Percentiles rank a stretch among this genome's conserved stretches.
These are phyloP conservation scores for Leavenworthia alabamica DNA, from an alignment of 345 rosid species.

Conservation along the genomic window DNA sequence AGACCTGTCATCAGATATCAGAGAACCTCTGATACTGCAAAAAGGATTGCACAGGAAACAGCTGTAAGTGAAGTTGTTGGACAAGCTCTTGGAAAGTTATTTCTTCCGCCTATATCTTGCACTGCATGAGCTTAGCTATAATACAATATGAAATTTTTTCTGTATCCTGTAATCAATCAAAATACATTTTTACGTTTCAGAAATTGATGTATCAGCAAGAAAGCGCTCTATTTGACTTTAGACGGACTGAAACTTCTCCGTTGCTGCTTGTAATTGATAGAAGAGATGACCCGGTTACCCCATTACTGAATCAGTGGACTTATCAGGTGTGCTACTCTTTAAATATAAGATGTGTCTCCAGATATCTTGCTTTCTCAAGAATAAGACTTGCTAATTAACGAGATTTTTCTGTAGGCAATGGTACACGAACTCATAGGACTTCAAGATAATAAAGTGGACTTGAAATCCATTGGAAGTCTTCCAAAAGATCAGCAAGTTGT, in stretches of 20 bases:
- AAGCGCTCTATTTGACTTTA: constrained; percentile 91
- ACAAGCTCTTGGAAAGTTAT: not conserved
- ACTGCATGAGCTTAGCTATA: not conserved
- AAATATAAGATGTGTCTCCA: constrained; percentile 12
- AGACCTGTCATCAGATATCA: constrained; percentile 93
- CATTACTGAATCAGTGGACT: constrained; percentile 95
- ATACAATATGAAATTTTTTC: not conserved
- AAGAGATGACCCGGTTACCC: constrained; percentile 96
- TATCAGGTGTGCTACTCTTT: constrained; percentile 52
- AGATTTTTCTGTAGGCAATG: constrained; percentile 65
- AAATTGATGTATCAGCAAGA: constrained; percentile 98
- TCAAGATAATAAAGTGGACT: constrained; percentile 90
- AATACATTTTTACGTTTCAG: constrained; percentile 40
- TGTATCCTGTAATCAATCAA: constrained; percentile 1
- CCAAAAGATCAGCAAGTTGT: constrained; percentile 84
- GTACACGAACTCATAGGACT: constrained; percentile 89
- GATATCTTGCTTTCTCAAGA: constrained; percentile 3
- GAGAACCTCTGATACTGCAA: constrained; percentile 89
- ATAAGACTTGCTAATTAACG: constrained; percentile 17
- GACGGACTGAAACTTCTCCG: constrained; percentile 88
- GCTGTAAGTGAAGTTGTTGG: constrained; percentile 49
- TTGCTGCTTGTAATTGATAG: constrained; percentile 76
- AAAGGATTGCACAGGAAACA: constrained; percentile 94
- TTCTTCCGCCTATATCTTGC: not conserved
- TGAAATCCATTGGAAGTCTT: constrained; percentile 56